A percentile compares a stretch with the other conserved stretches of the same genome.
These are phyloP conservation scores for Alternaria atra DNA, from an alignment of 2,329 filamentous ascomycete genomes.

Conservation along the genomic window DNA sequence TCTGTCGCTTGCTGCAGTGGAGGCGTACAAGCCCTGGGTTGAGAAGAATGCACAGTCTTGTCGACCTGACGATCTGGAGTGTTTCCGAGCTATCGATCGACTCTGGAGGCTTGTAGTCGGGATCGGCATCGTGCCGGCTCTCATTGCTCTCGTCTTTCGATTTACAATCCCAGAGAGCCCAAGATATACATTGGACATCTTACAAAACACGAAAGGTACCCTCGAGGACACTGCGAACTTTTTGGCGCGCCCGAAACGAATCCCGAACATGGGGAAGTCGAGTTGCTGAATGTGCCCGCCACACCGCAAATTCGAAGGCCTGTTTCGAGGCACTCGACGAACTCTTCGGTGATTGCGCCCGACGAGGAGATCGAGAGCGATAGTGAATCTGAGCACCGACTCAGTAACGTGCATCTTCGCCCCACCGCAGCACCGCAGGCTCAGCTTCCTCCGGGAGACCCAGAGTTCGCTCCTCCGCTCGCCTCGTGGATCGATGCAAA, in stretches of 20 bases:
- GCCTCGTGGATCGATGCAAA: conserved; percentile 45
- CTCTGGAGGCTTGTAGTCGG: conserved; percentile 54
- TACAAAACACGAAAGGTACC: conserved; percentile 45
- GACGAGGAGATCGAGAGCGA: conserved; percentile 38
- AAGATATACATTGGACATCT: conserved; percentile 53
- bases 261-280: conserved; percentile 43
- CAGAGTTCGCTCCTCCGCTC: conserved; percentile 58
- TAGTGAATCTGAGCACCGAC: conserved; percentile 34
- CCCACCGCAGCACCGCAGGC: conserved; percentile 1
- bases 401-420: conserved; percentile 18
- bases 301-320: background rate
- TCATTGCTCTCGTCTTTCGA: conserved; percentile 44
- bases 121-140: conserved; percentile 51
- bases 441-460: conserved; percentile 43
- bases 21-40: conserved; percentile 38
- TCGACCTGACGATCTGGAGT: conserved; percentile 28
- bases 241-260: conserved; percentile 39
- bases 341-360: conserved; percentile 37
- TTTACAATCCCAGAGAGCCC: conserved; percentile 54
- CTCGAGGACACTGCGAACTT: conserved; percentile 47
- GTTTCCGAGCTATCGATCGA: conserved; percentile 48
- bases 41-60: conserved; percentile 25
- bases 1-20: conserved; percentile 40
- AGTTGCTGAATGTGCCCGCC: conserved; percentile 23
- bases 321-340: conserved; percentile 25